Base-by-base conservation (phyloP, 768 basidiomycete genomes). In the Tylopilus plumbeoviolaceoides region DNA sequence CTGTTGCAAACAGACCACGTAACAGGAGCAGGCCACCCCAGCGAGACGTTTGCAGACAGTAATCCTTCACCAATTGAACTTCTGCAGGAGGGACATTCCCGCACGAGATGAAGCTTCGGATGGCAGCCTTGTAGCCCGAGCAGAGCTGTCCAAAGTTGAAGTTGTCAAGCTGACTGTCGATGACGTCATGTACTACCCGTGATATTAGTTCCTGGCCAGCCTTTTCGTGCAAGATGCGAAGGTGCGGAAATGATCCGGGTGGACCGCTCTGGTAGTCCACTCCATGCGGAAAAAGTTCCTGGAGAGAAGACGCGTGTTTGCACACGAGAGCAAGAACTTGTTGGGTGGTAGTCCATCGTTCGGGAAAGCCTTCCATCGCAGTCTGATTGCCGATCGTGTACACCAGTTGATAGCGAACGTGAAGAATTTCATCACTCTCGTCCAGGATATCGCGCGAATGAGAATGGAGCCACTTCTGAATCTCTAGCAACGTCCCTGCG, bases 1-100 rank as follows among this genome's bases (percentile, higher is more conserved):
- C 76, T 1, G 67, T 62, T 0, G 66, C 73, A 28, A 81, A 18
- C 17, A 73, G 59, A 2, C 72, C 72, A 3, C 74, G 73, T 10
- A 73, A 41, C 8, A 72, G 53, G 9, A 73, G 55, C 3, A 73
- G 44, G 2, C 58, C 57, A 1, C 40, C 17, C 62, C 67, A 66
- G 2, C 59, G 9, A 7, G 35, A n/a, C 1, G 48, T 54, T 3
- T 38, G n/a, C 7, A 27, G 20, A 46, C 35, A 28, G 17, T 49
- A 47, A 1, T 50, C 40, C 42, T 59, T 28, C 3, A 65, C 59
- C 12, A 48, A 10, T 31, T 27, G 43, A 6, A 53, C 25, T 1
- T 18, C 20, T 8, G n/a, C 15, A 0, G 21, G 11, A 25, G 40
- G 15, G 11, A 59, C 36, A 8, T 56, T 47, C n/a, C 55, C 50